phyloP scores from a whole-genome alignment of 2,329 filamentous ascomycete species.

The Aspergillus jensenii region DNA sequence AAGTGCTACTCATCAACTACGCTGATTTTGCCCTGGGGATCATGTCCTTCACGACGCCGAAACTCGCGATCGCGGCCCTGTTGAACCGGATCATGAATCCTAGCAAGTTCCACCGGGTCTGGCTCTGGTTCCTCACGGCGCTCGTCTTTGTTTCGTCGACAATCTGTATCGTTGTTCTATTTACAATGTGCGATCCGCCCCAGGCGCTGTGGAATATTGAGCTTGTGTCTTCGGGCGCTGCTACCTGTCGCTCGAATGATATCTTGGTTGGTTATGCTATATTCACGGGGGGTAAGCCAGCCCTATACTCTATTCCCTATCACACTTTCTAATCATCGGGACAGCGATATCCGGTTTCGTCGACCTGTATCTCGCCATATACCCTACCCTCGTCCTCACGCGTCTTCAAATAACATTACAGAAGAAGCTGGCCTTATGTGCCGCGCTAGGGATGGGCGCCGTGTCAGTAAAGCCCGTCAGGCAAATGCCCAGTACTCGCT shows the following conservation, averaged over 20 bases:
- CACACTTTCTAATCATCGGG: neutral
- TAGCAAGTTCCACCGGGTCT: slow-evolving; percentile 14
- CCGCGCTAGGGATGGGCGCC: slow-evolving; percentile 29
- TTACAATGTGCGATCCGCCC: slow-evolving; percentile 45
- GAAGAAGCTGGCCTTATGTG: slow-evolving; percentile 30
- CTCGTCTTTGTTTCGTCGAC: slow-evolving; percentile 32
- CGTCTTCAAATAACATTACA: slow-evolving; percentile 31
- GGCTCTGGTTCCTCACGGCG: slow-evolving; percentile 31
- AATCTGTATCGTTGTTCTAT: slow-evolving; percentile 41
- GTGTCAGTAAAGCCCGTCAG: slow-evolving; percentile 20
- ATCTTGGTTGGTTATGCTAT: slow-evolving; percentile 44
- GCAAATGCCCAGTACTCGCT: neutral
- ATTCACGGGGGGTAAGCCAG: slow-evolving; percentile 36
- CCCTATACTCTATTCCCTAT: too few species aligned
- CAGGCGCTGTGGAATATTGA: slow-evolving; percentile 39
- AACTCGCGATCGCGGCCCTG: slow-evolving; percentile 29
- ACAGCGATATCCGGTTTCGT: slow-evolving; percentile 30
- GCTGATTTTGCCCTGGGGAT: slow-evolving; percentile 30
- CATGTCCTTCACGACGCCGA: slow-evolving; percentile 29
- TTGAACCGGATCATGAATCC: slow-evolving; percentile 30
- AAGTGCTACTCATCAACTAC: slow-evolving; percentile 20
- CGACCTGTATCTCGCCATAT: slow-evolving; percentile 36
- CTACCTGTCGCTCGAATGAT: slow-evolving; percentile 36
- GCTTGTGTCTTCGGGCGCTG: slow-evolving; percentile 20
- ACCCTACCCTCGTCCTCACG: slow-evolving; percentile 31